These are phyloP conservation scores for Zygoascus ofunaensis DNA, from an alignment of 805 yeast genomes.

Conservation along the genomic window DNA sequence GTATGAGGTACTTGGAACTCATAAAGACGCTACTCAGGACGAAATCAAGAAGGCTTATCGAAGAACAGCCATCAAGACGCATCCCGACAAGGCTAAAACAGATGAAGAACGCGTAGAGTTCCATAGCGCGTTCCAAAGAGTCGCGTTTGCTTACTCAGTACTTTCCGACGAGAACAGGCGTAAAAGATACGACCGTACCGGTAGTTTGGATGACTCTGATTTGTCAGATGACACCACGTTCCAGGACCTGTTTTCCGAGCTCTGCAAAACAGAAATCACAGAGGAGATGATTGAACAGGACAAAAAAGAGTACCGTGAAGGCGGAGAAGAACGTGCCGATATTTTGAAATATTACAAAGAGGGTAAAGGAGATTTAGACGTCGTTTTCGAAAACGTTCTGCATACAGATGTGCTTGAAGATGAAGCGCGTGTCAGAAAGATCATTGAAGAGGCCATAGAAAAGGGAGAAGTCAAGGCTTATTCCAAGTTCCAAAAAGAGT, in stretches of 20 bases:
- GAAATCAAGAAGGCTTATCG: slow-evolving; percentile 62
- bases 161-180: slow-evolving; percentile 51
- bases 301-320: slow-evolving; percentile 47
- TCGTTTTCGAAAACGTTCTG: slow-evolving; percentile 64
- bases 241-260: slow-evolving; percentile 30
- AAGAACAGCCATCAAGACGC: slow-evolving; percentile 50
- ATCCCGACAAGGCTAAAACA: slow-evolving; percentile 57
- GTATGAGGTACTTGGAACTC: slow-evolving; percentile 21
- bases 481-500: slow-evolving; percentile 40
- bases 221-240: slow-evolving; percentile 28
- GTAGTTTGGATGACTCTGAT: slow-evolving; percentile 41
- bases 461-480: slow-evolving; percentile 32
- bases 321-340: slow-evolving; percentile 40
- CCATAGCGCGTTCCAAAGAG: slow-evolving; percentile 46
- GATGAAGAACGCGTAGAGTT: slow-evolving; percentile 30
- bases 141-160: slow-evolving; percentile 68
- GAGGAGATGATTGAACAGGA: slow-evolving; percentile 55
- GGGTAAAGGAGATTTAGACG: slow-evolving; percentile 59
- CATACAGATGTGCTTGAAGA: slow-evolving; percentile 61
- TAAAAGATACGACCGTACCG: slow-evolving; percentile 59
- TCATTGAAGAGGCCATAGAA: slow-evolving; percentile 40
- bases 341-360: slow-evolving; percentile 49
- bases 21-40: slow-evolving; percentile 29
- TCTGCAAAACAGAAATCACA: slow-evolving; percentile 30
- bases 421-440: slow-evolving; percentile 49